Conservation (phyloP, 495 filamentous ascomycete species). For the Penicillium fimorum region DNA sequence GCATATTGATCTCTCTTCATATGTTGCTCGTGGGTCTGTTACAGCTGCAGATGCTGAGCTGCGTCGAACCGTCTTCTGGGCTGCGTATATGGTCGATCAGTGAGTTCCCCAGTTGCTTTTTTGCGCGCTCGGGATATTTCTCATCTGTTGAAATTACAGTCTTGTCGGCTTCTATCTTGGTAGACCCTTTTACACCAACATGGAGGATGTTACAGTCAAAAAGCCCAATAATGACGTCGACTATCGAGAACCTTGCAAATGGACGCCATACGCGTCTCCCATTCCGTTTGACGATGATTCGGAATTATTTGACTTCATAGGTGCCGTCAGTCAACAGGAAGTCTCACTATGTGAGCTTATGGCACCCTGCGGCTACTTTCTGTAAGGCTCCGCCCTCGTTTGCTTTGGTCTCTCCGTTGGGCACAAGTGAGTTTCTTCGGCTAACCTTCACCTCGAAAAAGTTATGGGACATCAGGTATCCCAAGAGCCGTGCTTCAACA, state of each 20-base stretch:
- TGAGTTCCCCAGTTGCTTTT: conserved; percentile 9
- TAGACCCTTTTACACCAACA: conserved; percentile 23
- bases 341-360: conserved; percentile 33
- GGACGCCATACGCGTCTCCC: conserved; percentile 13
- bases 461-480: conserved; percentile 20
- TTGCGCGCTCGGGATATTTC: background rate
- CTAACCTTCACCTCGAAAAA: background rate
- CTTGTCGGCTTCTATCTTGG: conserved; percentile 34
- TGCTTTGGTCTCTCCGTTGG: background rate
- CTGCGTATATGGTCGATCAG: conserved; percentile 35
- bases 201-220: conserved; percentile 26
- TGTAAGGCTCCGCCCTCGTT: conserved; percentile 9
- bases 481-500: conserved; percentile 15
- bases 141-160: conserved; percentile 13
- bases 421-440: background rate
- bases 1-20: conserved; percentile 31
- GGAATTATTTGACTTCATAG: conserved; percentile 1
- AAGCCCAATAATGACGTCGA: conserved; percentile 15
- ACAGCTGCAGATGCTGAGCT: conserved; percentile 25
- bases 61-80: conserved; percentile 35
- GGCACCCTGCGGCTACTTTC: conserved; percentile 21
- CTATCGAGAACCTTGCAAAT: conserved; percentile 2
- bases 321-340: conserved; percentile 19
- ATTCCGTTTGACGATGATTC: background rate
- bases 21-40: conserved; percentile 27